Evolutionary conservation across 768 basidiomycete genomes (phyloP), one percentile per base, ranked within the genome.

Genomic region (Omphalotus guepiniiformis): DNA sequence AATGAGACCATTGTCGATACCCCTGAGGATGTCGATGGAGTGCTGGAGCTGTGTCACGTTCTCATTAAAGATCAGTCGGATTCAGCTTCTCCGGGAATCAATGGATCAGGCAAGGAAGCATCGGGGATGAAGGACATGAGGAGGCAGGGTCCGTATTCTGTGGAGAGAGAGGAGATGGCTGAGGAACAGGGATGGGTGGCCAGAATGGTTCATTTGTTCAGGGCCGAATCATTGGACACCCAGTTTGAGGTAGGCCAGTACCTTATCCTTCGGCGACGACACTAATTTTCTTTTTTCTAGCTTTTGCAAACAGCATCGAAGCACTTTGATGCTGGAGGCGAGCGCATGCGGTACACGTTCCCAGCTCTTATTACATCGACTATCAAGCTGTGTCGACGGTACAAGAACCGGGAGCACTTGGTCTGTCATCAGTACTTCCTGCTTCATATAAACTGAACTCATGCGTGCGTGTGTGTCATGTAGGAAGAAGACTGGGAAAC

Each of bases 151-250:
- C 72, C 80, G 8, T 78, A 82, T 55, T 69, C 72, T 23, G 57
- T 78, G 42, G 94, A 95, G 62, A 68, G 84, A 42, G 90, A 94
- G 62, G 95, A 98, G 60, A 76, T 93, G 72, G 94, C 93, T 0
- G 96, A 99, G 64, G 96, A 99, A 64, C 96, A 99, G 58, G 96
- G 96, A 0, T 99, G 96, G 96, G 82, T 97, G 13, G 95, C 96
- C 32, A 73, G 95, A 53, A 97, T 98, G 91, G 88, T 98, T 2
- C 96, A 99, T 71, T 64, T 98, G 26, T 96, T 98, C 80, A 73
- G 85, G 18, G 78, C 90, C 0, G 92, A 96, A 42, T 87, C 89
- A 22, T 63, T 97, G 53, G 87, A 79, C 55, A 79, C 85, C 12
- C 96, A 99, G 58, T 95, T 93, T 54, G 86, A 93, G 77, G 94